A percentile compares a stretch with the other conserved stretches of the same genome.
These are phyloP conservation scores for Camelina laxa DNA, from an alignment of 345 rosid genomes.

Conservation along the genomic window DNA sequence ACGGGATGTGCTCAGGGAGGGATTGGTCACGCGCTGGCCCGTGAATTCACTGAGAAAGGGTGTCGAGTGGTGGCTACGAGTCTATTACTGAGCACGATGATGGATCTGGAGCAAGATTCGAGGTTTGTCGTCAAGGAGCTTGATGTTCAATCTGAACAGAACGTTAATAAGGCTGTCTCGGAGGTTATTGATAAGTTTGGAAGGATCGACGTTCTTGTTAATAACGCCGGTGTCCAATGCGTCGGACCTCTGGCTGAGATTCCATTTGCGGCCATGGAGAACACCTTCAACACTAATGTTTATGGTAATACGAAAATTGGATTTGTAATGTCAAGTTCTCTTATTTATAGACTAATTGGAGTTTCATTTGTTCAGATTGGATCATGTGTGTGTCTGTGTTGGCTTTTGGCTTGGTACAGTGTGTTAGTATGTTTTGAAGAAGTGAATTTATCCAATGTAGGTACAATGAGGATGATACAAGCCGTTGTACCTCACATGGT, in stretches of 20 bases:
- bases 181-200: constrained; percentile 67
- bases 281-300: constrained; percentile 73
- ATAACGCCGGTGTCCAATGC: constrained; percentile 85
- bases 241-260: constrained; percentile 87
- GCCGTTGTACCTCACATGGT: constrained; percentile 91
- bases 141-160: constrained; percentile 72
- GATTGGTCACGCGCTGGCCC: constrained; percentile 84
- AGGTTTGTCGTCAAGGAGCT: constrained; percentile 70
- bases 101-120: constrained; percentile 66
- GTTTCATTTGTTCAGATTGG: no score
- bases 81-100: constrained; percentile 64
- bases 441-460: constrained; percentile 38
- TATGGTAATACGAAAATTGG: constrained; percentile 44
- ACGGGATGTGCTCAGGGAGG: constrained; percentile 89
- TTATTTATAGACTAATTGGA: no score
- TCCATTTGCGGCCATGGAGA: constrained; percentile 62
- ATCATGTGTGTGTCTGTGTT: no score
- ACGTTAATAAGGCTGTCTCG: constrained; percentile 52
- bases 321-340: not conserved
- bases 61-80: constrained; percentile 82
- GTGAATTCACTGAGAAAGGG: constrained; percentile 62
- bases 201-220: constrained; percentile 75
- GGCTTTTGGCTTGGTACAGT: no score
- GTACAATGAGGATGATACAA: constrained; percentile 83
- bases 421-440: not conserved